Evolutionary conservation across 495 filamentous ascomycete genomes (phyloP), one percentile per base, ranked within the genome.

Genomic region (Daldinia decipiens): DNA sequence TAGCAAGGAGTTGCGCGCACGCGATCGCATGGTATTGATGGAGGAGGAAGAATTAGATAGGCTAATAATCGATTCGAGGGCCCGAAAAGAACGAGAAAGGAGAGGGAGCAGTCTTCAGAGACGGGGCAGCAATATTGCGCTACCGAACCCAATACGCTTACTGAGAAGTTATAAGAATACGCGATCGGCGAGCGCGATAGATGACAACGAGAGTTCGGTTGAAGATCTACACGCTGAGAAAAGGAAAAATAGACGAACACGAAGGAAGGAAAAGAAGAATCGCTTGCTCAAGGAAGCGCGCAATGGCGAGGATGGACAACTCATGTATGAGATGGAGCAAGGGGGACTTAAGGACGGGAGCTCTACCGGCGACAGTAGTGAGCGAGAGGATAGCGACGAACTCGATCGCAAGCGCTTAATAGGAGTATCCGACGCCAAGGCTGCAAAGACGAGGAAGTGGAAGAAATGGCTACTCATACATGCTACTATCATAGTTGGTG

Each of bases 251-350:
- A 78, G 83, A 59, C 78, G 80, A 54, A 72, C 72, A 39, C 67
- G 83, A 66, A 77, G 81, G 68, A 80, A 84, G 63, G 82, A 82
- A 34, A 83, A 85, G 78, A 78, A 79, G 67, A 78, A 84, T 21
- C 77, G 83, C 65, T 67, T 87, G 65, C 61, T 85, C 74, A 72
- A 79, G 61, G 79, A 84, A 59, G 81, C 87, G 58, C 70, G 85
- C 69, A 77, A 84, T 47, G 86, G 85, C 6, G 90, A 93, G 73
- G 89, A 93, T 72, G 89, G 91, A 27, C 85, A 90, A 73, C 79
- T 95, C 76, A 92, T 97, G 89, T 92, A 91, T 75, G 92, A 95
- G 74, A 94, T 94, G 91, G 92, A 97, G 74, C 90, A 93, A 72
- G 90, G 93, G 15, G 87, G 88, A 6, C 87, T 89, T 71, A 90